Evolutionary conservation across 257 asterid genomes (phyloP), one percentile per base, ranked within the genome.

Genomic region (Eucommia ulmoides): DNA sequence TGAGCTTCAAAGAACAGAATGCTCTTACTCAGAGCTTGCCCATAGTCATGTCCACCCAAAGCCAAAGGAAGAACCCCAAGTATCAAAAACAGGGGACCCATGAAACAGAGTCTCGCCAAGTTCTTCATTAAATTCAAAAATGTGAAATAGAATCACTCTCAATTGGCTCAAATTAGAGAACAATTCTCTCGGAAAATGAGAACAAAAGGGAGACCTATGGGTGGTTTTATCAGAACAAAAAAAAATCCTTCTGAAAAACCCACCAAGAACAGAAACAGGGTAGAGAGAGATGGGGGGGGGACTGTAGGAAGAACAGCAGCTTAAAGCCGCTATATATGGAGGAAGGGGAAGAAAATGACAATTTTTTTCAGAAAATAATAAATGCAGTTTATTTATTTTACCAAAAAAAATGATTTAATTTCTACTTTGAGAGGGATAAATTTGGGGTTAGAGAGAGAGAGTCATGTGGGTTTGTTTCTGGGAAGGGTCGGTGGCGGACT

Each of bases 1-100:
- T 86, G 99, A 45, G 99, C 99, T 65, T 91, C 99, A 47, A 80
- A 86, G 70, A 91, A 91, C 50, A 91, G 80, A 68, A 91, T 53
- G 76, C 94, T 77, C 68, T 86, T 83, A 42, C 71, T 68, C 16
- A 91, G 72, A 49, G 97, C 95, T 51, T 81, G 75, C 18, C 87
- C 89, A 64, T 91, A 91, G 61, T 91, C 78, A 59, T 86, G 95
- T 26, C 74, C 83, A 20, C 84, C 93, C 54, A 74, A 54, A 57
- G 85, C 79, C 33, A 42, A 41, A 11, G 89, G 89, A 47, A 80
- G 48, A 58, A 72, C 2, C 19, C 57, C 71, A 16, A 74, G 60
- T 0, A 81, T 35, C 20, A 81, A 18, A 66, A 81, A 66, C 76
- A 83, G 72, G 58, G 80, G 67, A 67, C 64, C 76, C 60, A 73